These are phyloP conservation scores for Dendrocalamus latiflorus DNA, from an alignment of 202 grass and related monocot species.

Conservation along the genomic window DNA sequence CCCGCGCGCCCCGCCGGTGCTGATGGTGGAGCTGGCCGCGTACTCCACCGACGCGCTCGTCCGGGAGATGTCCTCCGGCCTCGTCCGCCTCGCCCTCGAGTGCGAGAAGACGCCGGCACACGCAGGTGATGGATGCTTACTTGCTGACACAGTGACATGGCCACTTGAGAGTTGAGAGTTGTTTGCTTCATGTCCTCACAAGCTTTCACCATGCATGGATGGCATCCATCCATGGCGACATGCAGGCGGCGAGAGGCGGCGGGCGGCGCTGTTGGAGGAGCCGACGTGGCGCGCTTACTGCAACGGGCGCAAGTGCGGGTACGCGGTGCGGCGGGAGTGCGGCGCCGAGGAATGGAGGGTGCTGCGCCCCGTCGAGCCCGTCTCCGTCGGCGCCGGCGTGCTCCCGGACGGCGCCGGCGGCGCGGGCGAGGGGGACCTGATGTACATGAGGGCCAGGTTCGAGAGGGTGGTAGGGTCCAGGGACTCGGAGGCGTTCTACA, in stretches of 20 bases:
- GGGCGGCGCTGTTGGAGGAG: conserved; percentile 50
- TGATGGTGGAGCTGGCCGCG: conserved; percentile 53
- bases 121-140: not conserved
- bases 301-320: conserved; percentile 68
- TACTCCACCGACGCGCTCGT: conserved; percentile 57
- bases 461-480: conserved; percentile 67
- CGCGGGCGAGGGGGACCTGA: conserved; percentile 44
- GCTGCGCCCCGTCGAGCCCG: conserved; percentile 41
- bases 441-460: conserved; percentile 80
- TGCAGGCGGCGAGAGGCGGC: conserved; percentile 7
- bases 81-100: conserved; percentile 68
- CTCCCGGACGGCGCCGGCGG: conserved; percentile 24
- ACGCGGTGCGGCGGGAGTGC: conserved; percentile 46
- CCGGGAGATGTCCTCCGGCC: conserved; percentile 68
- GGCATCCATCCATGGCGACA: not conserved
- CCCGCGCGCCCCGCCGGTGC: conserved; percentile 43
- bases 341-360: conserved; percentile 40
- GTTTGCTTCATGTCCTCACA: not conserved
- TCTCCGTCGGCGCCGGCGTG: conserved; percentile 62
- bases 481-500: conserved; percentile 76
- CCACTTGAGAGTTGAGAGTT: no score
- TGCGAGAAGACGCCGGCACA: conserved; percentile 31
- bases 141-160: no score
- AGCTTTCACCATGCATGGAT: not conserved
- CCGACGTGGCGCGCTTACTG: conserved; percentile 59